phyloP scores from a whole-genome alignment of 495 filamentous ascomycete species.

The Bacidia rubella region DNA sequence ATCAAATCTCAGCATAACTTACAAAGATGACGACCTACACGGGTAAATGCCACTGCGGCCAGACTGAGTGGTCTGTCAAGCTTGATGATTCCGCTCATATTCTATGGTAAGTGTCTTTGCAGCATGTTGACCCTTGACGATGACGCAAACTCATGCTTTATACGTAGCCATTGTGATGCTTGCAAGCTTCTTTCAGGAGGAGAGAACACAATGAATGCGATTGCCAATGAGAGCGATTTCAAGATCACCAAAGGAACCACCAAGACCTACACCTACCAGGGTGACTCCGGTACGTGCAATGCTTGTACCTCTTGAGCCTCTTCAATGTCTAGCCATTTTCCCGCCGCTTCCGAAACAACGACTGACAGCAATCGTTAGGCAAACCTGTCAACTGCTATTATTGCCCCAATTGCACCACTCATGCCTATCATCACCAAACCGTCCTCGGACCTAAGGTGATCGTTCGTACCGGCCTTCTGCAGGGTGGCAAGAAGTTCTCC shows the following conservation, averaged over 20 bases:
- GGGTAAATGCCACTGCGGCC: slow-evolving; percentile 39
- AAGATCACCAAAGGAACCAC: slow-evolving; percentile 35
- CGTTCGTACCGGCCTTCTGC: slow-evolving; percentile 31
- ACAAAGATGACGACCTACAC: slow-evolving; percentile 25
- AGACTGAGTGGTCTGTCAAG: slow-evolving; percentile 33
- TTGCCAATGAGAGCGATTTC: slow-evolving; percentile 31
- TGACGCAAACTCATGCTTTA: background rate
- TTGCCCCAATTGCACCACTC: slow-evolving; percentile 38
- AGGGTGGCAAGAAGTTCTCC: slow-evolving; percentile 16
- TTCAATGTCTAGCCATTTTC: background rate
- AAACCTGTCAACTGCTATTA: slow-evolving; percentile 40
- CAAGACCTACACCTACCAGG: slow-evolving; percentile 35
- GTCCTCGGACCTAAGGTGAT: slow-evolving; percentile 33
- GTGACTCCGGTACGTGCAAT: slow-evolving; percentile 34
- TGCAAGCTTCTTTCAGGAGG: slow-evolving; percentile 36
- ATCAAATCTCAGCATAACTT: no score
- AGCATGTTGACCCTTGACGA: background rate
- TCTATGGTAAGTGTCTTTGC: slow-evolving; percentile 29
- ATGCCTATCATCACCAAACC: slow-evolving; percentile 39
- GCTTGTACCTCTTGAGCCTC: background rate
- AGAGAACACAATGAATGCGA: slow-evolving; percentile 36
- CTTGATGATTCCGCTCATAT: slow-evolving; percentile 31
- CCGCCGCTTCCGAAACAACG: background rate
- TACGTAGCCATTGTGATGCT: slow-evolving; percentile 36
- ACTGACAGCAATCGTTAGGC: slow-evolving; percentile 18